Conservation (phyloP, 2,329 filamentous ascomycete genomes). For the Aspergillus brunneoviolaceus region DNA sequence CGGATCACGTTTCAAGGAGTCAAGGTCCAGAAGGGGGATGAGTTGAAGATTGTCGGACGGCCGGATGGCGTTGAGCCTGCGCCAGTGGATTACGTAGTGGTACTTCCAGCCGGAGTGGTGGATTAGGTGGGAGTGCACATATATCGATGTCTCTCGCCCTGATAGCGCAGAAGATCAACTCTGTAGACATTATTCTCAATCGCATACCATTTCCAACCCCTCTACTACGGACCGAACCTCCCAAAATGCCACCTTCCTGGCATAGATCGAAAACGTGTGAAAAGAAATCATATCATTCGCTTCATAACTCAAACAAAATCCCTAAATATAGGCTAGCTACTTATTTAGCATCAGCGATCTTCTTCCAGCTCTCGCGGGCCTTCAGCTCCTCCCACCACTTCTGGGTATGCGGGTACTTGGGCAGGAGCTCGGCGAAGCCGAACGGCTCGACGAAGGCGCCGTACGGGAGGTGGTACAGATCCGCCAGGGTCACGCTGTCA, state of each 20-base stretch:
- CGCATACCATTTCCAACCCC: no score
- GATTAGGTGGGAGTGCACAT: conserved; percentile 44
- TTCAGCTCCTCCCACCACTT: conserved; percentile 19
- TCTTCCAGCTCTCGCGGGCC: conserved; percentile 14
- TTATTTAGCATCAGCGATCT: background rate
- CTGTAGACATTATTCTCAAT: no score
- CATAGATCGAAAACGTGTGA: no score
- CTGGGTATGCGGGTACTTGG: conserved; percentile 13
- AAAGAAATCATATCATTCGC: background rate
- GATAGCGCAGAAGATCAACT: no score
- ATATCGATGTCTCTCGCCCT: no score
- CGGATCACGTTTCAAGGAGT: conserved; percentile 59
- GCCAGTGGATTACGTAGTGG: conserved; percentile 65
- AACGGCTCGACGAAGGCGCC: conserved; percentile 13
- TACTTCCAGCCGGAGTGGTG: conserved; percentile 59
- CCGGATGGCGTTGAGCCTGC: conserved; percentile 63
- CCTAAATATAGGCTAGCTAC: background rate
- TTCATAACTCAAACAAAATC: background rate
- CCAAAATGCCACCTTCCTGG: no score
- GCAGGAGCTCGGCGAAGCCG: conserved; percentile 13
- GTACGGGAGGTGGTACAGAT: conserved; percentile 17
- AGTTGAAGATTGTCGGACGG: conserved; percentile 56
- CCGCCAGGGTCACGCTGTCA: conserved; percentile 17
- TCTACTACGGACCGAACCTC: no score
- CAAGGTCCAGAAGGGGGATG: conserved; percentile 51